Evolutionary conservation across 2,329 filamentous ascomycete genomes (phyloP).

Genomic region (Raffaelea ambrosiae): DNA sequence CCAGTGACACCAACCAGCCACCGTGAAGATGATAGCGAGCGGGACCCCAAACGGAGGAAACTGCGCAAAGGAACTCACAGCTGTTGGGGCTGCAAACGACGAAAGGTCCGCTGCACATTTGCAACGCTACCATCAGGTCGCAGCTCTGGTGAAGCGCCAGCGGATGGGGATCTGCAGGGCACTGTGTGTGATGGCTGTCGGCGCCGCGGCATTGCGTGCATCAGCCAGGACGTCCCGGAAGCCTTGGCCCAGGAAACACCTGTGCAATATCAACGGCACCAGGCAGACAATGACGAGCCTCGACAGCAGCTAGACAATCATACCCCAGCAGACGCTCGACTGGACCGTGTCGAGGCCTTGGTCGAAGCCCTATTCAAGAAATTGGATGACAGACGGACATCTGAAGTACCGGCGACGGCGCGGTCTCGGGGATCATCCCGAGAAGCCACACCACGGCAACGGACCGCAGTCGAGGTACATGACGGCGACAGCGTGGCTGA

Average conservation of each 20-base stretch:
- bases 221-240: slow-evolving; percentile 37
- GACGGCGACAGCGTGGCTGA: too few species aligned
- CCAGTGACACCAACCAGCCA: too few species aligned
- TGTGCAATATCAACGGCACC: too few species aligned
- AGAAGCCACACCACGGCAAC: too few species aligned
- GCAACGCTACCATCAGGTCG: slow-evolving; percentile 9
- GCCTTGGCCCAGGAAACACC: slow-evolving; percentile 7
- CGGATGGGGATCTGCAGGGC: slow-evolving; percentile 11
- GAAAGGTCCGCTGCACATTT: slow-evolving; percentile 42
- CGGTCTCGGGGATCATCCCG: too few species aligned
- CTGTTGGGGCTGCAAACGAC: slow-evolving; percentile 49
- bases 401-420: too few species aligned
- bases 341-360: slow-evolving; percentile 5
- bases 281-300: slow-evolving; percentile 18
- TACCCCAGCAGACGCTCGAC: too few species aligned
- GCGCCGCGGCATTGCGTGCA: slow-evolving; percentile 30
- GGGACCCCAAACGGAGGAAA: slow-evolving; percentile 5
- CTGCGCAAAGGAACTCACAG: slow-evolving; percentile 30
- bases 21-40: too few species aligned
- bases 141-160: too few species aligned
- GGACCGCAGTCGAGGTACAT: too few species aligned
- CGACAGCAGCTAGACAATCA: slow-evolving; percentile 7
- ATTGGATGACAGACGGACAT: too few species aligned
- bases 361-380: neutral
- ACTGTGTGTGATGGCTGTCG: slow-evolving; percentile 35